Percentiles rank a stretch among this genome's conserved stretches.
Conservation (phyloP, 306 rosid species). For the Astragalus membranaceus region DNA sequence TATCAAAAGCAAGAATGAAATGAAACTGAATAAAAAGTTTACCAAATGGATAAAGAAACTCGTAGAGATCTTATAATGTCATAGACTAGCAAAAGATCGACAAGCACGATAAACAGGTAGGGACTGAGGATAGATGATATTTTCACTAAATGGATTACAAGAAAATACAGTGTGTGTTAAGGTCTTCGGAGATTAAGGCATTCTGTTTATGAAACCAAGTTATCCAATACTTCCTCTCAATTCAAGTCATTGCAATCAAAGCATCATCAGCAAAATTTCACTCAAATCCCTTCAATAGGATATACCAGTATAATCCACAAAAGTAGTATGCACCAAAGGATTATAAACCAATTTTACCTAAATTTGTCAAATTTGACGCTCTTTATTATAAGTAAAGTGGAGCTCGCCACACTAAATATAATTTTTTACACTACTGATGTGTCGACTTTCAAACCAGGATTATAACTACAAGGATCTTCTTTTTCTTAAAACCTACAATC, state of each 20-base stretch:
- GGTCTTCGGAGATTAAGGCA: background rate
- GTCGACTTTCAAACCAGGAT: background rate
- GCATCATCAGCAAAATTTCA: background rate
- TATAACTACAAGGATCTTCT: background rate
- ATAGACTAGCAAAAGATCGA: background rate
- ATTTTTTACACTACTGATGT: background rate
- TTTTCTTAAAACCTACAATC: background rate
- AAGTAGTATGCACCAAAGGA: background rate
- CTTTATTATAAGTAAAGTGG: background rate
- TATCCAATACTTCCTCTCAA: background rate
- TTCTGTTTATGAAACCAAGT: background rate
- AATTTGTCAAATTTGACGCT: background rate
- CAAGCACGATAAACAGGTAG: background rate
- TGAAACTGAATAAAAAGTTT: background rate
- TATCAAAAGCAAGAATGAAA: background rate
- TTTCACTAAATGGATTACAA: background rate
- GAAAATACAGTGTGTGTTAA: background rate
- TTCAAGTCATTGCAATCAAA: background rate
- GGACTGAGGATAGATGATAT: background rate
- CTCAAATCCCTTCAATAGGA: conserved; percentile 1
- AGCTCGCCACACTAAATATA: background rate
- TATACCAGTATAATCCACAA: background rate
- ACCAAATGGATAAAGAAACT: background rate
- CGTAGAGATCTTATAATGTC: background rate
- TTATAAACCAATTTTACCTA: background rate